Evolutionary conservation across 2,329 filamentous ascomycete genomes (phyloP).

Genomic region (Botrytis hyacinthi): DNA sequence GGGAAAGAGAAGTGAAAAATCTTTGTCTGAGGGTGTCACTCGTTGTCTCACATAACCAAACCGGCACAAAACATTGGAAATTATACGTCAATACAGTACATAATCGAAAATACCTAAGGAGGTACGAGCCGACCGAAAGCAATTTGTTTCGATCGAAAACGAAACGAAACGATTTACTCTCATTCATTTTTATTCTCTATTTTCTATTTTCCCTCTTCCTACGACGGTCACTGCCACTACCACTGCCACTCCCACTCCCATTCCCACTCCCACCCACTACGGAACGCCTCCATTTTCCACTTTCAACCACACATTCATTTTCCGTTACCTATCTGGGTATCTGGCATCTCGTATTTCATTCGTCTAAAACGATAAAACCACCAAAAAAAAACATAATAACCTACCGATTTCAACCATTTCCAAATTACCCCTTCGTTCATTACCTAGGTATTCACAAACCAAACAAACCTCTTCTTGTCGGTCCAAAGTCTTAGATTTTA

Average conservation of each 20-base stretch:
- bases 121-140: background rate
- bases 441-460: background rate
- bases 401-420: conserved; percentile 1
- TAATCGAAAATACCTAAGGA: background rate
- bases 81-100: background rate
- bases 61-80: conserved; percentile 3
- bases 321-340: background rate
- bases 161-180: background rate
- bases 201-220: background rate
- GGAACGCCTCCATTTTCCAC: background rate
- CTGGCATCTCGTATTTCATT: background rate
- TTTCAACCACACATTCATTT: background rate
- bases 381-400: background rate
- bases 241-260: background rate
- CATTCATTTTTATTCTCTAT: background rate
- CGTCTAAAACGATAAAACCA: background rate
- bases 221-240: background rate
- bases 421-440: background rate
- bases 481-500: background rate
- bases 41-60: conserved; percentile 10
- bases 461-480: conserved; percentile 15
- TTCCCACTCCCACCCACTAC: background rate
- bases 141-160: background rate
- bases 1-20: background rate
- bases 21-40: conserved; percentile 3